Evolutionary conservation across 768 basidiomycete species (phyloP), one percentile per base, ranked within the genome.

Genomic region (Boletus coccyginus): DNA sequence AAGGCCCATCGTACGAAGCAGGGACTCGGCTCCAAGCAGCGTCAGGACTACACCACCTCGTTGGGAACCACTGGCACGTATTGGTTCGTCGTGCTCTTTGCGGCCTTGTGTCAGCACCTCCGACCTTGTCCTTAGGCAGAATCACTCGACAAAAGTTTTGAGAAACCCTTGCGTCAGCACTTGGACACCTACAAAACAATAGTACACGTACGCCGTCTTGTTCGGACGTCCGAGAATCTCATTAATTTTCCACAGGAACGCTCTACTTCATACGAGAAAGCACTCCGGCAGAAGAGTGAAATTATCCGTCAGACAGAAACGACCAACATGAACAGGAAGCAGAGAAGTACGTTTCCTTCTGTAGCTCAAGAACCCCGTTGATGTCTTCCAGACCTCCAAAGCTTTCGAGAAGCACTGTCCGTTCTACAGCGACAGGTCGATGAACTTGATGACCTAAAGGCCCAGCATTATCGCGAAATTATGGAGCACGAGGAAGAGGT

Each of bases 401-500:
- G 81, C 46, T 96, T 96, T 74, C 80, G 94, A 60, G 87, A 90
- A 73, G 92, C 94, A 19, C 74, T 97, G 36, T 71, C 82, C 29
- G 78, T 92, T 14, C 75, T 96, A 41, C 94, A 96, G 63, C 78
- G 85, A 40, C 93, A 96, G 70, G 93, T 98, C 0, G 92, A 96
- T 63, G 94, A 94, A 56, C 77, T 97, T 3, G 94, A 98, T 71
- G 84, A 84, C 52, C 75, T 98, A 53, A 96, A 95, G 67, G 82
- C 77, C 9, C 78, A 81, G 8, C 93, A 98, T 73, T 95, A 98
- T 65, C 82, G 87, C 60, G 87, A 93, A 63, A 93, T 96, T 51
- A 74, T 94, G 48, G 90, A 92, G 56, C 94, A 94, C 62, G 94
- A 97, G 73, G 92, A 95, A 62, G 87, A 96, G 70, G 88, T 93